Conservation (phyloP, 2,329 filamentous ascomycete genomes). For the Emmonsiellopsis sp. region DNA sequence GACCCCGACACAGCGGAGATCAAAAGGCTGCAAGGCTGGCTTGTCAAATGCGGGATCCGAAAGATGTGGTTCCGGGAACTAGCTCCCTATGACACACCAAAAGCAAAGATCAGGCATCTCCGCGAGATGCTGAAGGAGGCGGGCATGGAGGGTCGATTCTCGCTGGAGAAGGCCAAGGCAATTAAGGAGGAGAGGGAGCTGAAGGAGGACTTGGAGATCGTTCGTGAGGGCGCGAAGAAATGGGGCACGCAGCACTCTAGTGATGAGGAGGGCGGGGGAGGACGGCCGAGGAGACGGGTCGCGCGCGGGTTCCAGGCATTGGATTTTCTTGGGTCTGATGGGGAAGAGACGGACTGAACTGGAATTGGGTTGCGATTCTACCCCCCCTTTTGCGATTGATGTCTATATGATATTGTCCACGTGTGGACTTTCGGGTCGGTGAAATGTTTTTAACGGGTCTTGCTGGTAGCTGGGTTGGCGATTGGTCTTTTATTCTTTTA, state of each 20-base stretch:
- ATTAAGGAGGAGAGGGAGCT: slow-evolving; percentile 86
- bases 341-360: slow-evolving; percentile 49
- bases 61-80: slow-evolving; percentile 88
- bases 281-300: slow-evolving; percentile 30
- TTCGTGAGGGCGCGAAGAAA: slow-evolving; percentile 67
- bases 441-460: neutral
- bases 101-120: slow-evolving; percentile 75
- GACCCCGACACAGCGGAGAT: slow-evolving; percentile 68
- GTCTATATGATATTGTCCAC: slow-evolving; percentile 4
- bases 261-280: slow-evolving; percentile 34
- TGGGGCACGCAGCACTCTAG: slow-evolving; percentile 56
- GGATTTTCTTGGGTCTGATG: slow-evolving; percentile 55
- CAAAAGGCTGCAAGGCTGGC: slow-evolving; percentile 76
- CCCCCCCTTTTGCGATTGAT: neutral
- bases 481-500: neutral
- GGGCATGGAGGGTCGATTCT: slow-evolving; percentile 86
- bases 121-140: slow-evolving; percentile 67
- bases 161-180: slow-evolving; percentile 69
- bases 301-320: slow-evolving; percentile 37
- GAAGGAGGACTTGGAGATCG: slow-evolving; percentile 71
- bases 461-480: no score
- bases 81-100: slow-evolving; percentile 61
- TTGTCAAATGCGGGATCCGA: slow-evolving; percentile 82
- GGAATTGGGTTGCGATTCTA: neutral
- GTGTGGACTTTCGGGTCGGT: neutral